These are phyloP conservation scores for Daedaleopsis nitida DNA, from an alignment of 768 basidiomycete genomes.

Conservation along the genomic window DNA sequence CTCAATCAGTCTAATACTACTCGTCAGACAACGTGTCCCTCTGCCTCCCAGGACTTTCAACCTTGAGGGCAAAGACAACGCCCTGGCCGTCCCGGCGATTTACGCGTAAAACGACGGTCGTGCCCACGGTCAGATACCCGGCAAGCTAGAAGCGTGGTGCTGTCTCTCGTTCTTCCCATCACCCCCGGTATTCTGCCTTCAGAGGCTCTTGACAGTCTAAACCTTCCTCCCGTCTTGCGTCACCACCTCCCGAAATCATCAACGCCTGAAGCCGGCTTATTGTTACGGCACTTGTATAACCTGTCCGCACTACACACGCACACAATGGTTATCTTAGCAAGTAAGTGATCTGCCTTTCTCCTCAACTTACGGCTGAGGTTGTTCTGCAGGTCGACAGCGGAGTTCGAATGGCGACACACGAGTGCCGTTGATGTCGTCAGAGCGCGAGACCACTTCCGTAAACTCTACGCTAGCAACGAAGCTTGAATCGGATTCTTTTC, in stretches of 20 bases:
- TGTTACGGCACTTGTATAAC: neutral
- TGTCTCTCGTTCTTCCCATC: neutral
- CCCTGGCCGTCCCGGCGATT: too few relatives aligned
- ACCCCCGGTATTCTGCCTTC: neutral
- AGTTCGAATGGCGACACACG: neutral
- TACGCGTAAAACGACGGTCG: too few relatives aligned
- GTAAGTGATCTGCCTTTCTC: slow-evolving; percentile 6
- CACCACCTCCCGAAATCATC: neutral
- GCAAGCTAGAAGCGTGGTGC: neutral
- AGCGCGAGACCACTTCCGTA: slow-evolving; percentile 6
- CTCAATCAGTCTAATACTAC: neutral
- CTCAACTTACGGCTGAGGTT: neutral
- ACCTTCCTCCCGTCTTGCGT: slow-evolving; percentile 3
- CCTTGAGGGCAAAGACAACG: too few relatives aligned
- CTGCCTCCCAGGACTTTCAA: neutral
- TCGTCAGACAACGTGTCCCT: neutral
- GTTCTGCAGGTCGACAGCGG: slow-evolving; percentile 6
- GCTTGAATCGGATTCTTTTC: slow-evolving; percentile 1
- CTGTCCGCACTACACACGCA: neutral
- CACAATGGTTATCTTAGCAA: slow-evolving; percentile 15
- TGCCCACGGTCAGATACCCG: neutral
- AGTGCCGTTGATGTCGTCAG: slow-evolving; percentile 8
- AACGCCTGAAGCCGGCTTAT: neutral
- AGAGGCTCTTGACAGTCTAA: slow-evolving; percentile 8
- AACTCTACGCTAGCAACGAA: neutral